phyloP scores from a whole-genome alignment of 148 eudicot genomes.

The Beta vulgaris region DNA sequence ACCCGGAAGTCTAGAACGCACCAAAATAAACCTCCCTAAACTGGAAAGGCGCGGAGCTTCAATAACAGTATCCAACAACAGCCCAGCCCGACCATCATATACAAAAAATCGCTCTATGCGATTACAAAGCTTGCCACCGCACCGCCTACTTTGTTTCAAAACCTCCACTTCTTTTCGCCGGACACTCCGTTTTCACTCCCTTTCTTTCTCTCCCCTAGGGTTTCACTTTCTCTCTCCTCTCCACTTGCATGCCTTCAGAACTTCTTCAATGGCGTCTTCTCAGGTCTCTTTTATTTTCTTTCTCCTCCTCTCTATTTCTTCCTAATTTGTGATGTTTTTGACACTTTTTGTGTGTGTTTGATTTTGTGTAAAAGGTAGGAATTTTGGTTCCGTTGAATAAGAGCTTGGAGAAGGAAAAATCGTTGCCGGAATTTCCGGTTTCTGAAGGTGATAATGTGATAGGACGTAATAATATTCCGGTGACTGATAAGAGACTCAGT shows the following conservation, averaged over 20 bases:
- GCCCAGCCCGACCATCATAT: too few species aligned
- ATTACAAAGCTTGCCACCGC: neutral
- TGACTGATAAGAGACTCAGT: slow-evolving; percentile 78
- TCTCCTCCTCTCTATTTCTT: neutral
- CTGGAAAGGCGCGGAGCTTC: too few species aligned
- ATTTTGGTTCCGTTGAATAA: slow-evolving; percentile 55
- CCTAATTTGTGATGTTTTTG: neutral
- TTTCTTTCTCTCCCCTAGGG: neutral
- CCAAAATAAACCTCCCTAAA: too few species aligned
- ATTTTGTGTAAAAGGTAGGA: slow-evolving; percentile 46
- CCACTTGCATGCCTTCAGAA: slow-evolving; percentile 1
- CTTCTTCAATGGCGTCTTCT: slow-evolving; percentile 33
- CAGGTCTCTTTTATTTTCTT: slow-evolving; percentile 20
- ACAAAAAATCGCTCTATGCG: too few species aligned
- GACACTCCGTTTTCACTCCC: neutral
- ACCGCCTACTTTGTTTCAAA: neutral
- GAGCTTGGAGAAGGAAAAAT: slow-evolving; percentile 47
- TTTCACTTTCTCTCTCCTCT: neutral
- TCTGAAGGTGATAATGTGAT: slow-evolving; percentile 49
- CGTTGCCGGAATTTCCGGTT: slow-evolving; percentile 49
- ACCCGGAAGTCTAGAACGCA: too few species aligned
- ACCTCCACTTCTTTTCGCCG: neutral
- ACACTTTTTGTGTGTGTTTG: neutral
- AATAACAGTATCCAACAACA: too few species aligned
- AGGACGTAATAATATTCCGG: slow-evolving; percentile 59